Percentiles rank a stretch among this genome's conserved stretches.
phyloP scores from a whole-genome alignment of 345 rosid species.

The Stellera chamaejasme region DNA sequence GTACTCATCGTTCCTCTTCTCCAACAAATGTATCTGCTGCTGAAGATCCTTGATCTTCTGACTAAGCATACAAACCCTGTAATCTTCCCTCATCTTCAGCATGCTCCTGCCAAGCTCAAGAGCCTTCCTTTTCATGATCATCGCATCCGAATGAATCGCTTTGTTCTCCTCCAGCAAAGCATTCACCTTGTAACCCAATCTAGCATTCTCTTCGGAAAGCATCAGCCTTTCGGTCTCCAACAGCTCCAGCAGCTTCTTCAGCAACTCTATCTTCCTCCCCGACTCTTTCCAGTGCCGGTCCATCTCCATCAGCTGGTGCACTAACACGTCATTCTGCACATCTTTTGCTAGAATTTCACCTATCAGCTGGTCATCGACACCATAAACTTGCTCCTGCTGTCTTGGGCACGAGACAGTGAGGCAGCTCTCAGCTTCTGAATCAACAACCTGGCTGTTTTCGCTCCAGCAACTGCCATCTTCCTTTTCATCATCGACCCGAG shows the following conservation, averaged over 20 bases:
- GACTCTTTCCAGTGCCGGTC: constrained; percentile 32
- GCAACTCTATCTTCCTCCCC: constrained; percentile 38
- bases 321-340: constrained; percentile 42
- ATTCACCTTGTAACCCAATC: constrained; percentile 34
- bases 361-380: constrained; percentile 27
- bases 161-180: constrained; percentile 46
- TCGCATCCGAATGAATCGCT: constrained; percentile 37
- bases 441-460: constrained; percentile 14
- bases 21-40: constrained; percentile 36
- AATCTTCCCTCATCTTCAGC: constrained; percentile 63
- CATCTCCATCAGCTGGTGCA: constrained; percentile 28
- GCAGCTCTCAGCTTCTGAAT: constrained; percentile 38
- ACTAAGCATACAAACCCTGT: constrained; percentile 36
- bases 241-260: constrained; percentile 54
- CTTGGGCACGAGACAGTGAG: constrained; percentile 18
- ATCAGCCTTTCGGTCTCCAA: constrained; percentile 63
- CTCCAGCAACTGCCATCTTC: background rate
- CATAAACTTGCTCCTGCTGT: background rate
- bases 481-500: too few relatives aligned
- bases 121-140: constrained; percentile 52
- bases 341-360: constrained; percentile 39
- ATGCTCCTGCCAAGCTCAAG: constrained; percentile 49
- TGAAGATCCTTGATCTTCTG: constrained; percentile 39
- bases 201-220: constrained; percentile 43
- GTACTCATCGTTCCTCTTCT: constrained; percentile 44